Evolutionary conservation across 176 grass and related monocot species (phyloP).

Genomic region (Triticum timopheevii): DNA sequence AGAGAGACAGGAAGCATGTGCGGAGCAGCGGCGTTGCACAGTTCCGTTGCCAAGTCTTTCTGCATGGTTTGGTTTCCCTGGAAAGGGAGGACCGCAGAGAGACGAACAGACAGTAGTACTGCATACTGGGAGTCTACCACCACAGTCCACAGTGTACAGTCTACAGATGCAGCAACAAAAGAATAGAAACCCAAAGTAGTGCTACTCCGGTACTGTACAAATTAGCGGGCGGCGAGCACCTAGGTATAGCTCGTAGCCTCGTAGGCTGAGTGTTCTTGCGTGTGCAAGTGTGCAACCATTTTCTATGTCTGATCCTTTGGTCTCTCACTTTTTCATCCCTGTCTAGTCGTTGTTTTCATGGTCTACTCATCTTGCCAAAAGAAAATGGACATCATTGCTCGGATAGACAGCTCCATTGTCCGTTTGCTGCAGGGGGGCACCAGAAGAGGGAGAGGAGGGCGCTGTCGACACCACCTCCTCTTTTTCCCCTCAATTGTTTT

Average conservation of each 20-base stretch:
- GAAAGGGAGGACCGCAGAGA: neutral
- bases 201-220: neutral
- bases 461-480: neutral
- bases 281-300: conserved; percentile 45
- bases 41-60: neutral
- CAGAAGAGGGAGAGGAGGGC: neutral
- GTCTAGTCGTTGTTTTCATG: conserved; percentile 49
- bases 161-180: conserved; percentile 37
- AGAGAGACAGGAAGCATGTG: conserved; percentile 28
- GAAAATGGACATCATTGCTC: conserved; percentile 44
- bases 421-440: conserved; percentile 18
- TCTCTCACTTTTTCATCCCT: conserved; percentile 34
- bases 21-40: conserved; percentile 29
- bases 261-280: conserved; percentile 25
- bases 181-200: conserved; percentile 23
- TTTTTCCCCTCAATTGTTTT: neutral
- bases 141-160: conserved; percentile 10
- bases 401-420: conserved; percentile 38
- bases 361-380: conserved; percentile 43
- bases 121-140: conserved; percentile 31
- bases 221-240: no score
- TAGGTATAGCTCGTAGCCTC: conserved; percentile 12
- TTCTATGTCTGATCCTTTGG: neutral
- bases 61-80: conserved; percentile 22
- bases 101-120: neutral